These are phyloP conservation scores for Lavandula angustifolia DNA, from an alignment of 257 asterid species.

Conservation along the genomic window DNA sequence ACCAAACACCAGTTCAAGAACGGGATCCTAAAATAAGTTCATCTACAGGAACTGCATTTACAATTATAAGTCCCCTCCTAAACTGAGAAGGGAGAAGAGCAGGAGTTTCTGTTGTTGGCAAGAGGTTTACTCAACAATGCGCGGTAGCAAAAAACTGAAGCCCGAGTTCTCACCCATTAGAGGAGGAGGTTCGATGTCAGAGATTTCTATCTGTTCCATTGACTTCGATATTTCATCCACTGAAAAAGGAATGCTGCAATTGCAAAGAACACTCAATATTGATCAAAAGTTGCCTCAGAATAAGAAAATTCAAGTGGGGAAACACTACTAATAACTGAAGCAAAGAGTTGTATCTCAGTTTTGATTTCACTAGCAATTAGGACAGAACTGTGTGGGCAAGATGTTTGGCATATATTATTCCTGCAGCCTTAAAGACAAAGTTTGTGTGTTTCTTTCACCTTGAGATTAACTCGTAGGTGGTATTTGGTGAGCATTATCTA, in stretches of 20 bases:
- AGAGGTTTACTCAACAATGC: conserved; percentile 33
- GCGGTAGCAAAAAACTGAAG: conserved; percentile 84
- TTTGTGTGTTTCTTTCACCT: not conserved
- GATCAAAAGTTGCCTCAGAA: conserved; percentile 30
- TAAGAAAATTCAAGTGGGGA: not conserved
- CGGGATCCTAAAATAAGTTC: conserved; percentile 9
- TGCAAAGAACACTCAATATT: conserved; percentile 43
- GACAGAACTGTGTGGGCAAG: conserved; percentile 9
- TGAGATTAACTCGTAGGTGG: not conserved
- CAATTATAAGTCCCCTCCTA: conserved; percentile 21
- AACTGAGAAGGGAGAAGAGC: conserved; percentile 5
- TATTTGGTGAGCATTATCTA: too few species aligned
- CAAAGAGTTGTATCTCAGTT: not conserved
- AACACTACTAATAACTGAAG: not conserved
- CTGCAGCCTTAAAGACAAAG: not conserved
- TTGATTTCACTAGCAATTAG: too few species aligned
- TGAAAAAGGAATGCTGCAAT: conserved; percentile 96
- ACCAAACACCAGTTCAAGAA: conserved; percentile 3
- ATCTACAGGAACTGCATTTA: conserved; percentile 28
- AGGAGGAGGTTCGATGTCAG: conserved; percentile 85
- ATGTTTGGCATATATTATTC: not conserved
- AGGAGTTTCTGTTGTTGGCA: not conserved
- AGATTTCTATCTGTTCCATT: conserved; percentile 87
- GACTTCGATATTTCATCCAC: conserved; percentile 97
- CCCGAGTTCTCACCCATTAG: conserved; percentile 81